A percentile compares a stretch with the other conserved stretches of the same genome.
Conservation (phyloP, 2,329 filamentous ascomycete genomes). For the Biscogniauxia sp. region DNA sequence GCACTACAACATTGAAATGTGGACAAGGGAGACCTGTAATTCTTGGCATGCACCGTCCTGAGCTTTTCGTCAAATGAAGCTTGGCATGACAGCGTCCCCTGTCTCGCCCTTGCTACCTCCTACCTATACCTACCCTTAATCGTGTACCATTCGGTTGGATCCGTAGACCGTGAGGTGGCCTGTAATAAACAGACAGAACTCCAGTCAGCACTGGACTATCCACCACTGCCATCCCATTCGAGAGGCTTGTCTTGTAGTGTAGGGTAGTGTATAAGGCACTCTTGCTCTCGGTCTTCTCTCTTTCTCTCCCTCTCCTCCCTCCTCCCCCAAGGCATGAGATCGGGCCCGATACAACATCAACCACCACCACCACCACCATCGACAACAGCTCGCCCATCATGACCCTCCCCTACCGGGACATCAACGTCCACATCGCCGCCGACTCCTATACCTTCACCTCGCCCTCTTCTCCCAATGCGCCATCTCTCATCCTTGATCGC, state of each 20-base stretch:
- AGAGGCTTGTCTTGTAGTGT: too few species aligned
- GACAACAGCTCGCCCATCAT: slow-evolving; percentile 27
- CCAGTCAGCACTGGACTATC: neutral
- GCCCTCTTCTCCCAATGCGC: slow-evolving; percentile 85
- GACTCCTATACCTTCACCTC: slow-evolving; percentile 96
- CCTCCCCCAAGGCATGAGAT: neutral
- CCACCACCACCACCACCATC: slow-evolving; percentile 3
- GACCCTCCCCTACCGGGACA: slow-evolving; percentile 79
- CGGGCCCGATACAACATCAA: slow-evolving; percentile 8
- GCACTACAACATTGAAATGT: too few species aligned
- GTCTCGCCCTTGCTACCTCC: neutral
- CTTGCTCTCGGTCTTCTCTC: neutral
- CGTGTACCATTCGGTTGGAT: neutral
- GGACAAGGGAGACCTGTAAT: neutral
- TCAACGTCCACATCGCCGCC: slow-evolving; percentile 90
- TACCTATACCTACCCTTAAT: neutral
- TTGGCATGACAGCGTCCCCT: neutral
- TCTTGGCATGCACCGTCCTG: neutral
- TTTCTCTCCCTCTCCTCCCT: neutral
- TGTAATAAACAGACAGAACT: neutral
- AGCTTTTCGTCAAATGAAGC: neutral
- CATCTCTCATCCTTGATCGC: slow-evolving; percentile 83
- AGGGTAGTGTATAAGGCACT: neutral
- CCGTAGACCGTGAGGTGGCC: neutral
- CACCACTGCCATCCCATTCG: neutral